phyloP scores from a whole-genome alignment of 192 early-diverging fungal genomes.

The Mortierella claussenii region DNA sequence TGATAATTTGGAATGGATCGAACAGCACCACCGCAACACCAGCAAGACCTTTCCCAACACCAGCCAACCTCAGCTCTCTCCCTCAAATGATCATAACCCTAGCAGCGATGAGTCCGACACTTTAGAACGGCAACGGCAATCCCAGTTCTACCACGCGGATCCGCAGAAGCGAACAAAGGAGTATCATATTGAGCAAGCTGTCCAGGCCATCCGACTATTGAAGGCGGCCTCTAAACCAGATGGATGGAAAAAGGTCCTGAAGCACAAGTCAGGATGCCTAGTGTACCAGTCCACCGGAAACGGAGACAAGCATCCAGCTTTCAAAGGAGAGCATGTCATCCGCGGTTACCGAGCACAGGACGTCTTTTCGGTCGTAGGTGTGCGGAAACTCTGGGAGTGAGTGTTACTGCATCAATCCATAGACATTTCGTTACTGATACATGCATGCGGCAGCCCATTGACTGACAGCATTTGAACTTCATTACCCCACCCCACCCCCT shows the following conservation, averaged over 20 bases:
- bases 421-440: no score
- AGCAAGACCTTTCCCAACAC: conserved; percentile 6
- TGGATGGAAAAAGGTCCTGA: conserved; percentile 65
- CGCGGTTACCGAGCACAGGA: conserved; percentile 60
- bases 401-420: not conserved
- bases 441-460: no score
- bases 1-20: conserved; percentile 35
- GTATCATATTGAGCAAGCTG: conserved; percentile 62
- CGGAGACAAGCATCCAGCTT: conserved; percentile 62
- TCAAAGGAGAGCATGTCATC: conserved; percentile 62
- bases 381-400: conserved; percentile 67
- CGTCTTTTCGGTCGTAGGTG: conserved; percentile 66
- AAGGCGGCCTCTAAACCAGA: conserved; percentile 54
- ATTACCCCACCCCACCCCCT: no score
- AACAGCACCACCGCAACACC: conserved; percentile 38
- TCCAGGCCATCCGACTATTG: conserved; percentile 56
- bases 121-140: conserved; percentile 23
- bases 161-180: conserved; percentile 42
- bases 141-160: conserved; percentile 29
- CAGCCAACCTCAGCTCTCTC: not conserved
- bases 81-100: conserved; percentile 1
- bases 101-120: conserved; percentile 47
- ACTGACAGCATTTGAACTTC: no score
- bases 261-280: conserved; percentile 61
- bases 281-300: conserved; percentile 60